Evolutionary conservation across 2,329 filamentous ascomycete species (phyloP).

Genomic region (Penicillium capsulatum): DNA sequence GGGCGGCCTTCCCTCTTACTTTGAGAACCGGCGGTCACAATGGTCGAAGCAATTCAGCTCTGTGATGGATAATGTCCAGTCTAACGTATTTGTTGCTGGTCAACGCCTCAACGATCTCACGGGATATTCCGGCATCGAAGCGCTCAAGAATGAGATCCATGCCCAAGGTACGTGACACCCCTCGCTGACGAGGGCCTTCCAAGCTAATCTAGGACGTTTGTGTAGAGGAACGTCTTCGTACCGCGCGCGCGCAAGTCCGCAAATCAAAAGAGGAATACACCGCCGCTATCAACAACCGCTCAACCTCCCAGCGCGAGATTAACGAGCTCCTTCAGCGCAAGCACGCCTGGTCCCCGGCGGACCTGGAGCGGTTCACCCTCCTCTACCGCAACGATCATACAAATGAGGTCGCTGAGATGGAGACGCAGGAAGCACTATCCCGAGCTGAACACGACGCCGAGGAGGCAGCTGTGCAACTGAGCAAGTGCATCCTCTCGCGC

Average conservation of each 20-base stretch:
- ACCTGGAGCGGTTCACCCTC: constrained; percentile 90
- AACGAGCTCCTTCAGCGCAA: constrained; percentile 91
- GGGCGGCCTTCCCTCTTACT: constrained; percentile 33
- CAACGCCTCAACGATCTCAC: constrained; percentile 91
- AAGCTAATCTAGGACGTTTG: constrained; percentile 3
- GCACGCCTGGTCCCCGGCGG: constrained; percentile 79
- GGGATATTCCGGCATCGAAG: constrained; percentile 87
- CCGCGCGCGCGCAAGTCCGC: constrained; percentile 62
- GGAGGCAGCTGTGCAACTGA: constrained; percentile 69
- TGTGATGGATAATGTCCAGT: constrained; percentile 85
- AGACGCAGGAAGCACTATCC: constrained; percentile 66
- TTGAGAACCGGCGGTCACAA: constrained; percentile 51
- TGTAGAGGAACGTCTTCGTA: constrained; percentile 50
- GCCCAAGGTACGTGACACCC: constrained; percentile 50
- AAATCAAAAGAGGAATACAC: constrained; percentile 72
- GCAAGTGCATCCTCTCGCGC: constrained; percentile 76
- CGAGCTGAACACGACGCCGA: constrained; percentile 76
- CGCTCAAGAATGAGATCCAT: constrained; percentile 73
- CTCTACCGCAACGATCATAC: constrained; percentile 90
- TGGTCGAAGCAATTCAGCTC: constrained; percentile 59
- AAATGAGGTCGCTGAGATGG: constrained; percentile 77
- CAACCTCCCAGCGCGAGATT: constrained; percentile 90
- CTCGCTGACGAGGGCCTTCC: background rate
- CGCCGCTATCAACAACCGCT: constrained; percentile 74
- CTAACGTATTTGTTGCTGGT: constrained; percentile 76